Evolutionary conservation across 2,329 filamentous ascomycete species (phyloP), one percentile per base, ranked within the genome.

Genomic region (Epichloe festucae): DNA sequence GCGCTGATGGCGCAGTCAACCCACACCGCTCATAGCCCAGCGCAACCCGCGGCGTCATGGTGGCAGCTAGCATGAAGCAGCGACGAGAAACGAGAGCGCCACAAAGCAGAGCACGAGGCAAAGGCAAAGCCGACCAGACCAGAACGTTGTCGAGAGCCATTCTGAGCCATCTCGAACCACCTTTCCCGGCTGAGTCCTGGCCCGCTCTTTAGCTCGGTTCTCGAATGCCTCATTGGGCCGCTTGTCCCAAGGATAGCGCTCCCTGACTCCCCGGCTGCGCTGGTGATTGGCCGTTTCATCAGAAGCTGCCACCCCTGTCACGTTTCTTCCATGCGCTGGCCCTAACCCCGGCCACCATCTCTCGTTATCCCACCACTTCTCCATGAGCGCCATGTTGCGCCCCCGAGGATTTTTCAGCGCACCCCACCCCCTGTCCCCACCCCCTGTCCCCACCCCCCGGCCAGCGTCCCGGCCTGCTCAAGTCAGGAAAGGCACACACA

Each of bases 251-350:
- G 54, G 50, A 55, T 41, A 35, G 48, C 53, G 48, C 53, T 52
- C 53, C 69, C 68, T 66, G 67, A 66, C 65, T 64, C 64, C 65
- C 58, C 53, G 59, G 56, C 52, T 60, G 58, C 57, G 52, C 54
- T 62, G 60, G 62, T 68, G 66, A 78, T 77, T 78, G 75, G 75
- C 59, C 67, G 67, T 63, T 70, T 73, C 70, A 76, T 77, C 67
- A 70, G 43, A 70, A 69, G 66, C 69, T 67, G 67, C 62, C 58
- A 60, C 63, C 62, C 72, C 72, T 73, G 69, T 73, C 72, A 71
- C 70, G 65, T 72, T 73, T 73, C 67, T 70, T 66, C 70, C 70
- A 75, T 75, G 71, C 70, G 66, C 59, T 69, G 71, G 72, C 65
- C 68, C 65, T 67, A 68, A 68, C 23, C 57, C 61, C 61, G 60